Evolutionary conservation across 202 grass and related monocot genomes (phyloP).

Genomic region (Setaria italica): DNA sequence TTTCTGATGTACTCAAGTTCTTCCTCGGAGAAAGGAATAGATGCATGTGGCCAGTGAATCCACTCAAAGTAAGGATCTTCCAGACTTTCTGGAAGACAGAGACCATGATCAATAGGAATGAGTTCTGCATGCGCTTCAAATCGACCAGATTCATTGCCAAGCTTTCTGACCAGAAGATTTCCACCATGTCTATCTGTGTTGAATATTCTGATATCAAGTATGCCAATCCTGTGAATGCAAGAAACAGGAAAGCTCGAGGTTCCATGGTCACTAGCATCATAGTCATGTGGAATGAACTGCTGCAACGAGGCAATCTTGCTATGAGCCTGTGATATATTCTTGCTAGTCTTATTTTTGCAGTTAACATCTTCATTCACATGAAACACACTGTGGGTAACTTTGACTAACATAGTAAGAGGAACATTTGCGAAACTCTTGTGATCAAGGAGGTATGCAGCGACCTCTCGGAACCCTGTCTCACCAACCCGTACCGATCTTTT

Average conservation of each 20-base stretch:
- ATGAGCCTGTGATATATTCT: slow-evolving; percentile 39
- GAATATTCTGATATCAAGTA: slow-evolving; percentile 82
- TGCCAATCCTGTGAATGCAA: slow-evolving; percentile 68
- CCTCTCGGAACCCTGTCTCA: slow-evolving; percentile 75
- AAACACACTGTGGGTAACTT: slow-evolving; percentile 69
- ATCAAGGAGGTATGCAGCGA: slow-evolving; percentile 71
- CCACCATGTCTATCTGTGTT: slow-evolving; percentile 80
- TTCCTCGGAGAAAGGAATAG: slow-evolving; percentile 72
- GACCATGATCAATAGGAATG: slow-evolving; percentile 81
- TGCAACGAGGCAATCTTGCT: slow-evolving; percentile 82
- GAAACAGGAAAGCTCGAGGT: slow-evolving; percentile 71
- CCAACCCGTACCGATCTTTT: slow-evolving; percentile 77
- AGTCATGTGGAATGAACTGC: slow-evolving; percentile 76
- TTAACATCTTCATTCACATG: slow-evolving; percentile 70
- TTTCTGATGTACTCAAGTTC: slow-evolving; percentile 69
- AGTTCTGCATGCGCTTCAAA: slow-evolving; percentile 62
- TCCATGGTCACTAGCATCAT: slow-evolving; percentile 75
- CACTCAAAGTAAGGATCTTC: slow-evolving; percentile 90
- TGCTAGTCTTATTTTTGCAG: slow-evolving; percentile 23
- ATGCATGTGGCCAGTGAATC: slow-evolving; percentile 81
- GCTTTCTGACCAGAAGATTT: slow-evolving; percentile 70
- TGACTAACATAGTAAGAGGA: slow-evolving; percentile 72
- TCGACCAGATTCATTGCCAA: slow-evolving; percentile 28
- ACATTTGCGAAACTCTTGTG: slow-evolving; percentile 72
- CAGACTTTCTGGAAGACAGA: slow-evolving; percentile 69